These are phyloP conservation scores for Hyphopichia buzzinii DNA, from an alignment of 1,139 yeast genomes.

Conservation along the genomic window DNA sequence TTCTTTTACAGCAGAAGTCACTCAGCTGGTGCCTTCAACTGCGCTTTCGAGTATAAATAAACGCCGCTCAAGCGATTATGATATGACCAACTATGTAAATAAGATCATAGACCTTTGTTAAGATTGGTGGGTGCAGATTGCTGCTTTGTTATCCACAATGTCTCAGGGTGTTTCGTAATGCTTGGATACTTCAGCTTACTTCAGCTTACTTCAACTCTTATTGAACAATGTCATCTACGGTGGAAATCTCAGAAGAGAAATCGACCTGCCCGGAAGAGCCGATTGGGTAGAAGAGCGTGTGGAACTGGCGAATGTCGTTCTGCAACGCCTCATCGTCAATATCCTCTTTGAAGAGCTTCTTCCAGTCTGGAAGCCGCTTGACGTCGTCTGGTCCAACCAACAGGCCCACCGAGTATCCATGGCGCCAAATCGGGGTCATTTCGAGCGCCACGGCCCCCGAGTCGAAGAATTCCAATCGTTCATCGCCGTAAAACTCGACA, in stretches of 20 bases:
- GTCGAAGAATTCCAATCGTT: conserved; percentile 15
- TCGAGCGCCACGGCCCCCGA: conserved; percentile 16
- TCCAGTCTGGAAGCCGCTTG: conserved; percentile 20
- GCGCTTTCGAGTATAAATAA: no score
- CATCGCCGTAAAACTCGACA: conserved; percentile 24
- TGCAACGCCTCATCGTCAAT: conserved; percentile 12
- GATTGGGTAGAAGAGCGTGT: conserved; percentile 30
- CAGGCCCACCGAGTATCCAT: conserved; percentile 26
- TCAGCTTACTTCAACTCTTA: no score
- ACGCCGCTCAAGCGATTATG: no score
- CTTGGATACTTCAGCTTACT: no score
- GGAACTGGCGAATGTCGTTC: conserved; percentile 25
- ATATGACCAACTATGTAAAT: no score
- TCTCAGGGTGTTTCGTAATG: no score
- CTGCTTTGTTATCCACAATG: no score
- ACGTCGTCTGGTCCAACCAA: conserved; percentile 18
- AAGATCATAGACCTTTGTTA: no score
- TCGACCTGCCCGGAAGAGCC: conserved; percentile 23
- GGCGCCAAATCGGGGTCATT: conserved; percentile 27
- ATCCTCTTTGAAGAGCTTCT: conserved; percentile 12
- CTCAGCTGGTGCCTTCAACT: no score
- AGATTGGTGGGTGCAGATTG: no score
- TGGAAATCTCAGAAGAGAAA: conserved; percentile 14
- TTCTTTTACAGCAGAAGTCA: no score
- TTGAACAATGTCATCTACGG: conserved; percentile 13